These are phyloP conservation scores for Cyathus striatus DNA, from an alignment of 768 basidiomycete species.

Conservation along the genomic window DNA sequence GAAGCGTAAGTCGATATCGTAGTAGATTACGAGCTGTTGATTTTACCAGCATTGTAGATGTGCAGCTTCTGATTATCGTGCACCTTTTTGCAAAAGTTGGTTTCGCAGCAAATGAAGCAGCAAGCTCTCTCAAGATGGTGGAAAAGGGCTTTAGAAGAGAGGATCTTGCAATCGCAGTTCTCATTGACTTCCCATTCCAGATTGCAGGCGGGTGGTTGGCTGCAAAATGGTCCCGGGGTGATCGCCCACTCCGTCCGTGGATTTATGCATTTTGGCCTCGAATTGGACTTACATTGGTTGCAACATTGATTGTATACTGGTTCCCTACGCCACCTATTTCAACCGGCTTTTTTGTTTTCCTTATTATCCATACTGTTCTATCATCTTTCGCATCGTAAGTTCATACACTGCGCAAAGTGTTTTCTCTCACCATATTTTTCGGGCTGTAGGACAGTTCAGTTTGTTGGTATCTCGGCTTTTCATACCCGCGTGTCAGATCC, in stretches of 20 bases:
- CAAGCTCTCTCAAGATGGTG: constrained; percentile 87
- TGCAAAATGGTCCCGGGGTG: constrained; percentile 84
- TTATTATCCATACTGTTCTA: constrained; percentile 78
- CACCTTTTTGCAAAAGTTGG: constrained; percentile 93
- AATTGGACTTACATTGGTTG: constrained; percentile 63
- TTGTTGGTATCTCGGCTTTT: constrained; percentile 98
- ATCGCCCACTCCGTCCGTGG: constrained; percentile 82
- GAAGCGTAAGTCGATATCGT: constrained; percentile 55
- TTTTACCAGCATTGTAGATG: constrained; percentile 46
- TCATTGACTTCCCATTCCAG: constrained; percentile 98
- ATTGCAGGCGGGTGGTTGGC: constrained; percentile 93
- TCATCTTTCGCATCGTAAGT: constrained; percentile 82
- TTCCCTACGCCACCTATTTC: constrained; percentile 80
- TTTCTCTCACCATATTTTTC: background rate
- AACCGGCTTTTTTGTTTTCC: constrained; percentile 70
- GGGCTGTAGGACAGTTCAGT: constrained; percentile 82
- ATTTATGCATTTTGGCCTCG: constrained; percentile 88
- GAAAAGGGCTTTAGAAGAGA: constrained; percentile 96
- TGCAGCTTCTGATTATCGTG: constrained; percentile 81
- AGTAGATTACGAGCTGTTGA: background rate
- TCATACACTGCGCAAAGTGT: background rate
- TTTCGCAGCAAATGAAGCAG: constrained; percentile 90
- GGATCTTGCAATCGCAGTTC: constrained; percentile 91
- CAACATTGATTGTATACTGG: constrained; percentile 73
- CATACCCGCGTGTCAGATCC: constrained; percentile 96